Evolutionary conservation across 2,329 filamentous ascomycete species (phyloP).

Genomic region (Aspergillus chevalieri): DNA sequence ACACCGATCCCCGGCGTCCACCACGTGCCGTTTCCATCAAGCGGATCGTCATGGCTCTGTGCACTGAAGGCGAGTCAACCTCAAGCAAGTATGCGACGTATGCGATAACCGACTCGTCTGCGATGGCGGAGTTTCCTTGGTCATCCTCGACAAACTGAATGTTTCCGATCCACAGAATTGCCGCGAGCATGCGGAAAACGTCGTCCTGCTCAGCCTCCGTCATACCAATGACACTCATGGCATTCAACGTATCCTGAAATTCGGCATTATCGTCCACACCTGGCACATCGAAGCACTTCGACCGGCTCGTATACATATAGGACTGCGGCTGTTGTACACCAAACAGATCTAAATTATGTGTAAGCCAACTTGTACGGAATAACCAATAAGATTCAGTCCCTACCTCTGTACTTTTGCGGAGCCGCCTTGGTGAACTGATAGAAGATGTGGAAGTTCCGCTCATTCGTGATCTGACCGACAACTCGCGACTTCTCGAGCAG

Average conservation of each 20-base stretch:
- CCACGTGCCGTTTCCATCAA: conserved; percentile 68
- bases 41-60: conserved; percentile 82
- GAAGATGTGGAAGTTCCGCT: conserved; percentile 99
- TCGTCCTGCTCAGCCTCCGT: conserved; percentile 84
- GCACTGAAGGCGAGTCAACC: conserved; percentile 70
- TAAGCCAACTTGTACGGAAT: conserved; percentile 6
- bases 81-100: conserved; percentile 92
- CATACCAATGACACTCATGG: conserved; percentile 92
- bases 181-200: conserved; percentile 90
- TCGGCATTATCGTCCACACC: conserved; percentile 90
- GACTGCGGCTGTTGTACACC: conserved; percentile 87
- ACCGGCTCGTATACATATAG: conserved; percentile 88
- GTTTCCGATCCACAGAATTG: conserved; percentile 91
- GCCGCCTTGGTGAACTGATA: conserved; percentile 98
- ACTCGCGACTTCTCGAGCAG: conserved; percentile 92
- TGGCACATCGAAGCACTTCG: conserved; percentile 89
- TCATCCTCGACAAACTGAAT: conserved; percentile 87
- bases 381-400: conserved; percentile 4
- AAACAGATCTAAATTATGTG: conserved; percentile 58
- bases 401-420: conserved; percentile 70
- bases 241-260: conserved; percentile 81
- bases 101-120: conserved; percentile 84
- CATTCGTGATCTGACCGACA: conserved; percentile 87
- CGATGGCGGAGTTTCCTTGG: conserved; percentile 76
- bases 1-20: conserved; percentile 60